These are phyloP conservation scores for Beauveria sp. DNA, from an alignment of 2,329 filamentous ascomycete species.

Conservation along the genomic window DNA sequence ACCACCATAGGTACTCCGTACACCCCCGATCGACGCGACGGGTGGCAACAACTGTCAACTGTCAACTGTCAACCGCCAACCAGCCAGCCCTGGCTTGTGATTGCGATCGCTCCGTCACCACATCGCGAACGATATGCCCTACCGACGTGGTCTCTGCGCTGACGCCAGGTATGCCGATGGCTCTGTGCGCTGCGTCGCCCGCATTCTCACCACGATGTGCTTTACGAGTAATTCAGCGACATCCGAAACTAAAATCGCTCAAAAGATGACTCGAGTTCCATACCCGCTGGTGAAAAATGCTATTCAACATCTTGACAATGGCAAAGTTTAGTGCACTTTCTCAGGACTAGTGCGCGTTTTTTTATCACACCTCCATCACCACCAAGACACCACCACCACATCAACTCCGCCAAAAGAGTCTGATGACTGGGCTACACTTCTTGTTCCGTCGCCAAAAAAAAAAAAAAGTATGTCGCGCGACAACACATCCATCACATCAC, in stretches of 20 bases:
- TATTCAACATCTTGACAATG: background rate
- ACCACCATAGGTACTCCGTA: background rate
- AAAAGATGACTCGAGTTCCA: constrained; percentile 5
- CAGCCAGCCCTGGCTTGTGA: background rate
- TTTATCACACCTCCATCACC: background rate
- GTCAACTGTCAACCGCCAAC: background rate
- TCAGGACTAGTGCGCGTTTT: background rate
- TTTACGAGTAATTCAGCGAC: constrained; percentile 1
- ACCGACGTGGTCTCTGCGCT: constrained; percentile 1
- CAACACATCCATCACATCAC: constrained; percentile 4
- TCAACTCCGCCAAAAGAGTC: background rate
- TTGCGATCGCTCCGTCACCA: background rate
- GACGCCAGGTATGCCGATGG: background rate
- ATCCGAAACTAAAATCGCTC: background rate
- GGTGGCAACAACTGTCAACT: background rate
- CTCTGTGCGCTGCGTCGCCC: constrained; percentile 8
- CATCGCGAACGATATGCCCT: background rate
- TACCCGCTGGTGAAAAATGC: background rate
- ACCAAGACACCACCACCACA: background rate
- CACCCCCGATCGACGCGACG: background rate
- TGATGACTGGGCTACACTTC: constrained; percentile 1
- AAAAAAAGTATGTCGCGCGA: background rate
- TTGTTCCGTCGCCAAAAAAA: background rate
- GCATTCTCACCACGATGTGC: constrained; percentile 1
- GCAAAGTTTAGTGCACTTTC: background rate